Percentiles rank a stretch among this genome's conserved stretches.
phyloP scores from a whole-genome alignment of 208 protist genomes.

The Porcisia deanei region DNA sequence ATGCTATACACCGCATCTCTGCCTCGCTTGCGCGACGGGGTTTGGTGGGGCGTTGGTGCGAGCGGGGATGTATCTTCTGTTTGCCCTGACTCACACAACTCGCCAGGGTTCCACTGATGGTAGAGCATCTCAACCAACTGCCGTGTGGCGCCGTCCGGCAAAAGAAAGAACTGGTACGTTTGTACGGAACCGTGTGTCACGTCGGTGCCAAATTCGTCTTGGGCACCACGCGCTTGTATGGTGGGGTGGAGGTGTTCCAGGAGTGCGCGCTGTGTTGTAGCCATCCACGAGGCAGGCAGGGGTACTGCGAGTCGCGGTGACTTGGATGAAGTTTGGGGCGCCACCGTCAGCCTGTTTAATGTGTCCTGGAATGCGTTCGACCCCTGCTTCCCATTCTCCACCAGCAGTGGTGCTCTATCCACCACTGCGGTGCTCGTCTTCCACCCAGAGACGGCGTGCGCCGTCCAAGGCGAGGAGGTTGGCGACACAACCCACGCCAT shows the following conservation, averaged over 20 bases:
- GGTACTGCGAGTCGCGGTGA: neutral
- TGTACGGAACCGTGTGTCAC: neutral
- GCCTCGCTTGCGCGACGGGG: slow-evolving; percentile 16
- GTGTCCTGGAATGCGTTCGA: neutral
- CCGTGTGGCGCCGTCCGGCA: slow-evolving; percentile 19
- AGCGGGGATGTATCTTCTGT: neutral
- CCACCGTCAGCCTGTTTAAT: neutral
- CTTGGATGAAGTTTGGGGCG: neutral
- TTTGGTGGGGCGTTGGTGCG: neutral
- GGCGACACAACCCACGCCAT: slow-evolving; percentile 1
- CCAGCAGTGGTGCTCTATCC: neutral
- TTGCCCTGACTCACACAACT: neutral
- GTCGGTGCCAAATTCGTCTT: neutral
- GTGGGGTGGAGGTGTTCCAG: neutral
- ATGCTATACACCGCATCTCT: neutral
- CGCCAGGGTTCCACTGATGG: neutral
- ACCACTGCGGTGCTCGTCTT: neutral
- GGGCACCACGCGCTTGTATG: neutral
- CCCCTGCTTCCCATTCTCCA: neutral
- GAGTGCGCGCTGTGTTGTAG: neutral
- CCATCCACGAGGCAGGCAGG: slow-evolving; percentile 20
- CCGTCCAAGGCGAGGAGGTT: slow-evolving; percentile 1
- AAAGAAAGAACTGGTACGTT: slow-evolving; percentile 14
- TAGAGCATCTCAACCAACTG: slow-evolving; percentile 9
- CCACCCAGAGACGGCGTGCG: neutral